These are phyloP conservation scores for Adansonia madagascariensis DNA, from an alignment of 441 rosid species.

Conservation along the genomic window DNA sequence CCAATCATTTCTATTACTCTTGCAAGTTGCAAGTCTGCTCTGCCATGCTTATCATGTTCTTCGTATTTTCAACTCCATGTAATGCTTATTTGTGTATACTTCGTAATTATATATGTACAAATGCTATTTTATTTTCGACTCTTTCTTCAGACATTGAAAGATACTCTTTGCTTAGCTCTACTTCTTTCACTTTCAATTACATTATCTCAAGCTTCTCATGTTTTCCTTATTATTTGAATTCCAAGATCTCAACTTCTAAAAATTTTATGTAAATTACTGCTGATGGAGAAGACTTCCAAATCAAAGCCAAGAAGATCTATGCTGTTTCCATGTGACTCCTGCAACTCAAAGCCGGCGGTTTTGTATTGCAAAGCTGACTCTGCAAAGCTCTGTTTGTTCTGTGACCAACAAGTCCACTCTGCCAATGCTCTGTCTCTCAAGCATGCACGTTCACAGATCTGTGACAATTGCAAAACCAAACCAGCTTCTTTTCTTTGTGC, in stretches of 20 bases:
- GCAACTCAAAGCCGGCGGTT: constrained; percentile 42
- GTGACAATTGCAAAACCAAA: constrained; percentile 43
- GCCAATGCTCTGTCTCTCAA: constrained; percentile 52
- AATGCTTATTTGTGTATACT: neutral
- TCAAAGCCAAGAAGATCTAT: constrained; percentile 22
- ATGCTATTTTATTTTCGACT: neutral
- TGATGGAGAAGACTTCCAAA: constrained; percentile 24
- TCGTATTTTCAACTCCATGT: neutral
- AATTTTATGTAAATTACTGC: neutral
- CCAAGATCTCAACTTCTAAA: constrained; percentile 13
- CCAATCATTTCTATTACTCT: neutral
- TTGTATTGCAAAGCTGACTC: constrained; percentile 52
- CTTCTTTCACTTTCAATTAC: constrained; percentile 4
- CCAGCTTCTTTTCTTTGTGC: constrained; percentile 40
- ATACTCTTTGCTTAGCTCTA: neutral
- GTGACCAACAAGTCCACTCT: constrained; percentile 54
- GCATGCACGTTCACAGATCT: constrained; percentile 50
- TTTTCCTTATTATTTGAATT: neutral
- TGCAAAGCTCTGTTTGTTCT: constrained; percentile 51
- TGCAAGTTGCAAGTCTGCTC: neutral
- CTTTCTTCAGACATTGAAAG: neutral
- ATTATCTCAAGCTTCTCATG: neutral
- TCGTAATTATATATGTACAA: neutral
- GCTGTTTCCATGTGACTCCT: constrained; percentile 44
- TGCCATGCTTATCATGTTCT: constrained; percentile 26